Evolutionary conservation across 441 rosid species (phyloP).

Genomic region (Metrosideros polymorpha): DNA sequence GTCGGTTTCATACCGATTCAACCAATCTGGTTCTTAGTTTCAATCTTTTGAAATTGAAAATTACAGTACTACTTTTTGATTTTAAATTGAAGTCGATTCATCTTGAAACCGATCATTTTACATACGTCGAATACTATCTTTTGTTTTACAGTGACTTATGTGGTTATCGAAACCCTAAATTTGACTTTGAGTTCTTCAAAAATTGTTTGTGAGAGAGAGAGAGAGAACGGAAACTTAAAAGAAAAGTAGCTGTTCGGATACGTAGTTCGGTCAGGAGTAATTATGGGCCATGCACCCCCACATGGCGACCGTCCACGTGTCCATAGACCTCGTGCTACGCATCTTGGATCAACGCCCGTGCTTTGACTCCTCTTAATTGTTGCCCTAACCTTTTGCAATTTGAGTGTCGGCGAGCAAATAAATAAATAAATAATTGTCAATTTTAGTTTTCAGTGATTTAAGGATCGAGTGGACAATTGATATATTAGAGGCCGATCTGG

Average conservation of each 20-base stretch:
- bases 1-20: rapidly evolving
- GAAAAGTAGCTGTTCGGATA: background rate
- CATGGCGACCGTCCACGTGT: conserved; percentile 15
- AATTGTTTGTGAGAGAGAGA: background rate
- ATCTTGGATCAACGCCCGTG: background rate
- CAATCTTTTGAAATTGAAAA: background rate
- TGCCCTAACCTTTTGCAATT: background rate
- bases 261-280: background rate
- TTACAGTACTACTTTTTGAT: too few relatives aligned
- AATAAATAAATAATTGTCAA: background rate
- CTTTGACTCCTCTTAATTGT: background rate
- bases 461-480: background rate
- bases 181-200: background rate
- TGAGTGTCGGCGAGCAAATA: background rate
- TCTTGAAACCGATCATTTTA: rapidly evolving
- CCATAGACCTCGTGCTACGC: background rate
- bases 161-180: background rate
- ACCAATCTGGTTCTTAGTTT: background rate
- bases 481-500: background rate
- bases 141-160: background rate
- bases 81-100: rapidly evolving
- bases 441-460: background rate
- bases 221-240: background rate
- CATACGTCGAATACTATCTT: background rate
- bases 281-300: background rate